A percentile compares a stretch with the other conserved stretches of the same genome.
Evolutionary conservation across 139 green algal genomes (phyloP).

Genomic region (Axilococcus clingmanii): DNA sequence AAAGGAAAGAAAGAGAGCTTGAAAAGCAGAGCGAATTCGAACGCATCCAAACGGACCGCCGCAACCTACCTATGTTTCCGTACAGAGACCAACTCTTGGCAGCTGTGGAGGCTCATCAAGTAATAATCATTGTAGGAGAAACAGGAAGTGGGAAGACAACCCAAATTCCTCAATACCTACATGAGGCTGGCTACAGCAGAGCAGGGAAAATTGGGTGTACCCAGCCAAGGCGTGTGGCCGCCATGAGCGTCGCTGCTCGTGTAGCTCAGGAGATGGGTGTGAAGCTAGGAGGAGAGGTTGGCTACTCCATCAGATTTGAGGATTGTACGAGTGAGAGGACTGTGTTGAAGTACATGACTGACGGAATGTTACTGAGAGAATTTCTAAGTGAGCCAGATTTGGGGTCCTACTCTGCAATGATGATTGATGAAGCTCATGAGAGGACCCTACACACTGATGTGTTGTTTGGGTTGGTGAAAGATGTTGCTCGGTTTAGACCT

Average conservation of each 20-base stretch:
- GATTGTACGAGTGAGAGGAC: constrained; percentile 96
- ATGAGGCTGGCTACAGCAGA: constrained; percentile 91
- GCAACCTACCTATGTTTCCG: constrained; percentile 77
- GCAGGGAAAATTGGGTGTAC: constrained; percentile 80
- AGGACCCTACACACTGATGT: constrained; percentile 94
- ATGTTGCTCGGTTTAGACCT: constrained; percentile 66
- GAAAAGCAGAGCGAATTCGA: constrained; percentile 50
- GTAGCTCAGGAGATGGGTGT: constrained; percentile 86
- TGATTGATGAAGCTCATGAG: constrained; percentile 97
- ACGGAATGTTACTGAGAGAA: constrained; percentile 97
- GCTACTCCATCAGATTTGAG: constrained; percentile 98
- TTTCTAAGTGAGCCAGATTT: constrained; percentile 94
- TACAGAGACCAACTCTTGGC: constrained; percentile 64
- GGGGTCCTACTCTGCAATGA: constrained; percentile 83
- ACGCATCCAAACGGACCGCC: constrained; percentile 61
- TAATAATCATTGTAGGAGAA: constrained; percentile 94
- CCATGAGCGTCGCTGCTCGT: constrained; percentile 90
- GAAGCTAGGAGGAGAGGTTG: constrained; percentile 89
- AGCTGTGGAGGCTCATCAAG: constrained; percentile 79
- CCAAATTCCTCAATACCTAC: constrained; percentile 94
- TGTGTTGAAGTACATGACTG: constrained; percentile 98
- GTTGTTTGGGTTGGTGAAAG: constrained; percentile 93
- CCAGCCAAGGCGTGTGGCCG: constrained; percentile 85
- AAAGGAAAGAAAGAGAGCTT: constrained; percentile 28
- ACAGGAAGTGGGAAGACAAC: constrained; percentile 92